Evolutionary conservation across 2,329 filamentous ascomycete genomes (phyloP).

Genomic region (Ophiocordyceps robertsii): DNA sequence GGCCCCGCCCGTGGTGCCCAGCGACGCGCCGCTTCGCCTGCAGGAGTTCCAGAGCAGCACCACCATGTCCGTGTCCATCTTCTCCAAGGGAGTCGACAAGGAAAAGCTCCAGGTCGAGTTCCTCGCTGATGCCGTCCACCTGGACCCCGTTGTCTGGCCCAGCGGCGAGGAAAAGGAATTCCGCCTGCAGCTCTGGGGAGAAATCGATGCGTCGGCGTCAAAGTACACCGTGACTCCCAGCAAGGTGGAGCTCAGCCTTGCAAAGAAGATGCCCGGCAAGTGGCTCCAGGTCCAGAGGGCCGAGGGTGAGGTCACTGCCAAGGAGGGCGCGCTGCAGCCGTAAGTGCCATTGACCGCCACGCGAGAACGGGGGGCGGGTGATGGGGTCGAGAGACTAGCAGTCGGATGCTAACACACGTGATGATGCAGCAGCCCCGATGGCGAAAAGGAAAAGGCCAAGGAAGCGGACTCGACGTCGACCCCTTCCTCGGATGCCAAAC

Average conservation of each 20-base stretch:
- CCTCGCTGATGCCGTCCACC: conserved; percentile 9
- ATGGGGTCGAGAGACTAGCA: no score
- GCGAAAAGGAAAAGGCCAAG: no score
- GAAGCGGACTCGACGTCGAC: no score
- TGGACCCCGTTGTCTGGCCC: conserved; percentile 19
- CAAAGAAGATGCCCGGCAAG: conserved; percentile 54
- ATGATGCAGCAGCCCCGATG: no score
- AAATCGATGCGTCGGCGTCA: conserved; percentile 48
- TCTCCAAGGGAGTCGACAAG: conserved; percentile 27
- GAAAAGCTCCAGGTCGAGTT: conserved; percentile 25
- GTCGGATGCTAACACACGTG: no score
- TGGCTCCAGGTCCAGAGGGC: conserved; percentile 36
- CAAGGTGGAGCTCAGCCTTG: conserved; percentile 67
- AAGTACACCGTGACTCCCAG: conserved; percentile 55
- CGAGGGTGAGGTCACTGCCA: neutral
- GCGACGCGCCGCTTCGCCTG: conserved; percentile 12
- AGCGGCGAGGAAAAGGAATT: conserved; percentile 47
- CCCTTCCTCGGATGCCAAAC: no score
- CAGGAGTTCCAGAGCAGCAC: conserved; percentile 23
- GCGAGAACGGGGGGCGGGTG: no score
- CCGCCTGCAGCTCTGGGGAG: conserved; percentile 49
- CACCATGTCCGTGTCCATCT: conserved; percentile 24
- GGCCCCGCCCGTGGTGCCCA: conserved; percentile 4
- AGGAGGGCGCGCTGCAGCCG: neutral
- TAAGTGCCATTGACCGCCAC: no score